A percentile compares a stretch with the other conserved stretches of the same genome.
phyloP scores from a whole-genome alignment of 129 eudicot genomes.

The carrot (Daucus carota) region DNA sequence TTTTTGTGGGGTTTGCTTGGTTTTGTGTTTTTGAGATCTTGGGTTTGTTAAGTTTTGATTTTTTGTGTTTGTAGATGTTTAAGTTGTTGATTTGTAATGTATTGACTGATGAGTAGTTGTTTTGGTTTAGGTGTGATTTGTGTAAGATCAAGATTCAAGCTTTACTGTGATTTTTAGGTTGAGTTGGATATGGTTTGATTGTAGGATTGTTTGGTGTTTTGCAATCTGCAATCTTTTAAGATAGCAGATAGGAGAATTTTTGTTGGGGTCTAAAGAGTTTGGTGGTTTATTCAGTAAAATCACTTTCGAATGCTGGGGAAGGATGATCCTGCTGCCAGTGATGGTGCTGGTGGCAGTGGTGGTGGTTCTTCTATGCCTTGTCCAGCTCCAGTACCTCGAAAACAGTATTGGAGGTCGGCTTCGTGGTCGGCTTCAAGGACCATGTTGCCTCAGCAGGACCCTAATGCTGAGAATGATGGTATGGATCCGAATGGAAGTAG shows the following conservation, averaged over 20 bases:
- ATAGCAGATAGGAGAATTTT: neutral
- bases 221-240: neutral
- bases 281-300: neutral
- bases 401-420: slow-evolving; percentile 68
- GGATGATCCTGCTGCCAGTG: slow-evolving; percentile 40
- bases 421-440: slow-evolving; percentile 73
- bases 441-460: slow-evolving; percentile 41
- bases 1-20: neutral
- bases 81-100: slow-evolving; percentile 6
- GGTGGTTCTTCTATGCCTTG: slow-evolving; percentile 25
- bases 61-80: neutral
- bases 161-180: neutral
- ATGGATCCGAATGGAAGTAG: slow-evolving; percentile 37
- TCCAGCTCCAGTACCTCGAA: slow-evolving; percentile 34
- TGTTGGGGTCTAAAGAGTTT: slow-evolving; percentile 4
- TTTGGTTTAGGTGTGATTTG: neutral
- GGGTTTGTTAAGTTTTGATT: neutral
- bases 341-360: slow-evolving; percentile 22
- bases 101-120: slow-evolving; percentile 1
- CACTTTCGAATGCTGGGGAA: slow-evolving; percentile 53
- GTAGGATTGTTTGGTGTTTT: neutral
- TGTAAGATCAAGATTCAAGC: neutral
- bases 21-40: neutral
- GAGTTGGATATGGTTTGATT: slow-evolving; percentile 6
- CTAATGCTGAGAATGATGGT: slow-evolving; percentile 37